Percentiles rank a stretch among this genome's conserved stretches.
Evolutionary conservation across 768 basidiomycete species (phyloP).

Genomic region (Hydnomerulius pinastri): DNA sequence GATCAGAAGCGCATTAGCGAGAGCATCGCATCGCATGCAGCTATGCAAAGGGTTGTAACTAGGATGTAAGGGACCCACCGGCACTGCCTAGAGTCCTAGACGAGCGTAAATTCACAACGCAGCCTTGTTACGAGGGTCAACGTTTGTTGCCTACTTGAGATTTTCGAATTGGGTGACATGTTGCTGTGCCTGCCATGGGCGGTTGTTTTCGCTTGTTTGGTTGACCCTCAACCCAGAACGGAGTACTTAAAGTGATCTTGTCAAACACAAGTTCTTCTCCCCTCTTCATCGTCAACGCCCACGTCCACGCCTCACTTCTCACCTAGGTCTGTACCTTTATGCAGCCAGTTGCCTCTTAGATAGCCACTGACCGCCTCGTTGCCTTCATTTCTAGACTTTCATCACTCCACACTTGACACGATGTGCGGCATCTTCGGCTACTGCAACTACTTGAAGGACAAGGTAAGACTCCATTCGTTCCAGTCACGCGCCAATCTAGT

Average conservation of each 20-base stretch:
- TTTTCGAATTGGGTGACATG: constrained; percentile 10
- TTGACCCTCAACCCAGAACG: constrained; percentile 30
- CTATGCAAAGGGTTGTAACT: constrained; percentile 13
- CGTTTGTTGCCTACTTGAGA: constrained; percentile 4
- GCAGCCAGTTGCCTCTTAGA: not conserved
- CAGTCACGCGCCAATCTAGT: not conserved
- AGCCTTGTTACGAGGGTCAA: constrained; percentile 10
- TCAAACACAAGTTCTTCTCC: constrained; percentile 11
- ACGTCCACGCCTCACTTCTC: not conserved
- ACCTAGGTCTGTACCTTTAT: constrained; percentile 9
- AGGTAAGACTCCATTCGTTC: constrained; percentile 53
- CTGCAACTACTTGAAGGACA: constrained; percentile 93
- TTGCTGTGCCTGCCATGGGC: constrained; percentile 1
- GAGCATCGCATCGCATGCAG: not conserved
- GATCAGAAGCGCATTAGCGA: not conserved
- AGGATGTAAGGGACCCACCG: not conserved
- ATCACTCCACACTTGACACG: constrained; percentile 10
- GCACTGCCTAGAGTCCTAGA: constrained; percentile 9
- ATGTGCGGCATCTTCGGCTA: constrained; percentile 99
- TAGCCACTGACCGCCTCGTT: constrained; percentile 4
- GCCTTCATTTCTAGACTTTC: constrained; percentile 1
- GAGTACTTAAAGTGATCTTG: constrained; percentile 31
- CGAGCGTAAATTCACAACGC: not conserved
- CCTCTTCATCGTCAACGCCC: constrained; percentile 24
- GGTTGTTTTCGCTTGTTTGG: constrained; percentile 34